Evolutionary conservation across 2,329 filamentous ascomycete genomes (phyloP).

Genomic region (Colletotrichum melonis): DNA sequence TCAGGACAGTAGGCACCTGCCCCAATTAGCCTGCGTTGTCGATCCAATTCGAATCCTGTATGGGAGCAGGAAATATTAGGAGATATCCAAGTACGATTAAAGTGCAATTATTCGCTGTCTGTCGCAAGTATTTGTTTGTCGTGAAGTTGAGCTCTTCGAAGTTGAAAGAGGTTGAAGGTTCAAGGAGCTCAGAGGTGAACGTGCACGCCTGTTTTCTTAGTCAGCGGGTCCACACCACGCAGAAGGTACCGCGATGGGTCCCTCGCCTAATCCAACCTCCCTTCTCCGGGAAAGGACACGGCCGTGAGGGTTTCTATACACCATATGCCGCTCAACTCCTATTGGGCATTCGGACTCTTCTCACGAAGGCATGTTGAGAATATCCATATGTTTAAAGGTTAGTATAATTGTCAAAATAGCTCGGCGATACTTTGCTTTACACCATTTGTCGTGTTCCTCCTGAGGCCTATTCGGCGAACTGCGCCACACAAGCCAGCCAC

Average conservation of each 20-base stretch:
- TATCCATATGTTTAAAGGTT: background rate
- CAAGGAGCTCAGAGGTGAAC: conserved; percentile 22
- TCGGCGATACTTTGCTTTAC: background rate
- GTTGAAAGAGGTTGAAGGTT: conserved; percentile 33
- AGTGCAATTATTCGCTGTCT: background rate
- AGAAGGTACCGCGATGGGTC: background rate
- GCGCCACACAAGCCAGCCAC: too few species aligned
- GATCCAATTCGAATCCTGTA: background rate
- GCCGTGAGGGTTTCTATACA: background rate
- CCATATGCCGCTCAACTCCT: background rate
- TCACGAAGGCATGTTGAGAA: background rate
- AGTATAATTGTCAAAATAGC: too few species aligned
- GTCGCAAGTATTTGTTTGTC: conserved; percentile 22
- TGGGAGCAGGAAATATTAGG: background rate
- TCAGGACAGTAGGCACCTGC: background rate
- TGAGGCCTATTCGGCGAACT: too few species aligned
- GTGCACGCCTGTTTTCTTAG: conserved; percentile 24
- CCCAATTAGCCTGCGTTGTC: background rate
- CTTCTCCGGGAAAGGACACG: background rate
- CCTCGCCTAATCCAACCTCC: background rate
- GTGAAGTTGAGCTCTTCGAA: background rate
- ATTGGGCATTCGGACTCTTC: background rate
- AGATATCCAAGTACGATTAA: background rate
- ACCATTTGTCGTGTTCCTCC: too few species aligned
- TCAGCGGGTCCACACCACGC: background rate